Evolutionary conservation across 2,329 filamentous ascomycete genomes (phyloP), one percentile per base, ranked within the genome.

Genomic region (Aspergillus glaucus): DNA sequence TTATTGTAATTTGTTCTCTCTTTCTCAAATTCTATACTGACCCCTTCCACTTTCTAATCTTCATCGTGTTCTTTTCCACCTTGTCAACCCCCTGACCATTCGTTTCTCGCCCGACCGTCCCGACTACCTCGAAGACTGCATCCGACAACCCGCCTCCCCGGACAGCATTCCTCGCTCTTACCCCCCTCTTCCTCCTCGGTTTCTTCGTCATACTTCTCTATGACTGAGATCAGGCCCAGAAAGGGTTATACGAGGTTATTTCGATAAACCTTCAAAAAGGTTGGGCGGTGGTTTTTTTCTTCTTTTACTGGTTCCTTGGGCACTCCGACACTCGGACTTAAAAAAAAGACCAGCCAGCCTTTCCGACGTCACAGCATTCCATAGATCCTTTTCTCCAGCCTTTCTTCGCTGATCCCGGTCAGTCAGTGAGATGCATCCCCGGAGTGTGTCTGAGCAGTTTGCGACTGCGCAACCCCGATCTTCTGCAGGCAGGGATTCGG

Each of bases 351-450:
- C 15, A 44, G 5, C 24, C 3, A 22, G 22, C 22, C 24, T 44
- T 19, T 28, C 14, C 14, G 22, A 24, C 34, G 44, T 24, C 52
- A 50, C 59, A 48, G 54, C 56, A 52, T 47, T 56, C 52, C 47
- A 51, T 62, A 51, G 56, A 30, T 30, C 26, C 50, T 49, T 57
- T 60, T 51, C 56, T 51, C 54, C 55, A 60, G 45, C 53, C 57
- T 26, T 61, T 62, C 39, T 50, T 53, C 46, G 45, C 63, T 46
- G 57, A 69, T 36, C 34, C 58, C 56, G 47, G 62, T 61, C 49
- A 54, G 58, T n/a, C 52, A 58, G 59, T 55, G 65, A 62, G 46
- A 64, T 60, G 48, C 61, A 54, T 52, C 57, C 65, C 51, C 60
- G 55, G 46, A 58, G 57, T 44, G 55, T 59, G 39, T 55, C 65